phyloP scores from a whole-genome alignment of 306 rosid genomes.

The Trichosanthes truncata region DNA sequence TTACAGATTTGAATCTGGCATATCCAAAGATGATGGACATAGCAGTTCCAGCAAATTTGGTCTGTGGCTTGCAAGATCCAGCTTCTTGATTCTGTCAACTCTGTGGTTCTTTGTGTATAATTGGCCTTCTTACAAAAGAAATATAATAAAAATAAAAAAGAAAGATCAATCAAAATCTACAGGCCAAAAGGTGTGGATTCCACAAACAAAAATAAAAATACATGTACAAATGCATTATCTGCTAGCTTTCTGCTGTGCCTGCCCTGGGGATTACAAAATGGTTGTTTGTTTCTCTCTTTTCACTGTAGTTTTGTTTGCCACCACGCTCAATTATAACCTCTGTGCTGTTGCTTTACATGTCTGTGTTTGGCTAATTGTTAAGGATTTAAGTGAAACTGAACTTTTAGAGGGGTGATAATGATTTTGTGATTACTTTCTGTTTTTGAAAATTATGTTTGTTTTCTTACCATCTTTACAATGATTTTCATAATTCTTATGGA shows the following conservation, averaged over 20 bases:
- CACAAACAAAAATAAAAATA: background rate
- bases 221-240: background rate
- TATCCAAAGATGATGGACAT: conserved; percentile 89
- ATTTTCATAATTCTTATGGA: no score
- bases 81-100: background rate
- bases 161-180: background rate
- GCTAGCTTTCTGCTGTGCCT: background rate
- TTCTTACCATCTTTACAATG: no score
- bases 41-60: conserved; percentile 86
- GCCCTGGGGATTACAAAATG: background rate
- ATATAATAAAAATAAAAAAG: background rate
- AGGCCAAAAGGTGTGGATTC: background rate
- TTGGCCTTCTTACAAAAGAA: background rate
- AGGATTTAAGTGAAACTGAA: background rate
- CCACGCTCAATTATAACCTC: background rate
- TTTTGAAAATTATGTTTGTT: background rate
- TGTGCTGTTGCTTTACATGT: background rate
- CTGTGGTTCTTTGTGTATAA: background rate
- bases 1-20: conserved; percentile 74
- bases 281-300: background rate
- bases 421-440: background rate
- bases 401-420: background rate
- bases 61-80: conserved; percentile 69
- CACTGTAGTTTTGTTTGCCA: background rate
- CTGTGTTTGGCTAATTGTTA: background rate